A percentile compares a stretch with the other conserved stretches of the same genome.
Evolutionary conservation across 1,139 yeast species (phyloP).

Genomic region (Kluyveromyces sp.): DNA sequence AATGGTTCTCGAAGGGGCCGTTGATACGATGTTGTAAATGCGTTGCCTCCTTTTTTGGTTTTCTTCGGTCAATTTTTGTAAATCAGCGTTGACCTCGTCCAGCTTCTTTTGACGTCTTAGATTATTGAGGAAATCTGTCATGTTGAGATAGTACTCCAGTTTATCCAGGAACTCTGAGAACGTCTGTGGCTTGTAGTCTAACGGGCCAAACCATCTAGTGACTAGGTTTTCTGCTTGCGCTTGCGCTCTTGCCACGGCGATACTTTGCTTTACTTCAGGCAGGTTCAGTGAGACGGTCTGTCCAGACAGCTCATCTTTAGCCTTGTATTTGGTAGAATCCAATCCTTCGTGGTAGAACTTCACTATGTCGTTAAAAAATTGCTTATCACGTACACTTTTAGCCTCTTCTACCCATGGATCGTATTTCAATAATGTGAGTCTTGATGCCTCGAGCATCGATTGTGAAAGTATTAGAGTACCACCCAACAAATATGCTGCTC

Average conservation of each 20-base stretch:
- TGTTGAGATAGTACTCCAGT: conserved; percentile 33
- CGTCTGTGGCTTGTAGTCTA: conserved; percentile 46
- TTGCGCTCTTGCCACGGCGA: conserved; percentile 38
- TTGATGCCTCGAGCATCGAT: conserved; percentile 40
- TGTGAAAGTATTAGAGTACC: conserved; percentile 28
- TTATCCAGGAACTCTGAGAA: conserved; percentile 42
- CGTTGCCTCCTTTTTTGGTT: conserved; percentile 15
- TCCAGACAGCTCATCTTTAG: conserved; percentile 29
- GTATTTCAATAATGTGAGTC: conserved; percentile 42
- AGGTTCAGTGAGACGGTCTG: conserved; percentile 24
- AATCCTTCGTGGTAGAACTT: conserved; percentile 31
- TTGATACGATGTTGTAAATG: conserved; percentile 12
- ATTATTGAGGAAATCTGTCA: conserved; percentile 23
- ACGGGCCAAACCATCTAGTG: conserved; percentile 52
- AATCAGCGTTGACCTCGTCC: conserved; percentile 10
- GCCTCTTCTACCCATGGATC: conserved; percentile 68
- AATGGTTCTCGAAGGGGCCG: conserved; percentile 15
- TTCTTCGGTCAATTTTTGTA: conserved; percentile 10
- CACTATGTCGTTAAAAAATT: conserved; percentile 31
- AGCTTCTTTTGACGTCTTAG: conserved; percentile 14
- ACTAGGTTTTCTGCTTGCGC: conserved; percentile 40
- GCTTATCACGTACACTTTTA: conserved; percentile 31
- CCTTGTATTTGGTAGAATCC: conserved; percentile 30
- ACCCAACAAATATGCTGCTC: conserved; percentile 19
- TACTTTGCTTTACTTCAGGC: conserved; percentile 32